phyloP scores from a whole-genome alignment of 2,329 filamentous ascomycete species.

The Talaromyces rugulosus region DNA sequence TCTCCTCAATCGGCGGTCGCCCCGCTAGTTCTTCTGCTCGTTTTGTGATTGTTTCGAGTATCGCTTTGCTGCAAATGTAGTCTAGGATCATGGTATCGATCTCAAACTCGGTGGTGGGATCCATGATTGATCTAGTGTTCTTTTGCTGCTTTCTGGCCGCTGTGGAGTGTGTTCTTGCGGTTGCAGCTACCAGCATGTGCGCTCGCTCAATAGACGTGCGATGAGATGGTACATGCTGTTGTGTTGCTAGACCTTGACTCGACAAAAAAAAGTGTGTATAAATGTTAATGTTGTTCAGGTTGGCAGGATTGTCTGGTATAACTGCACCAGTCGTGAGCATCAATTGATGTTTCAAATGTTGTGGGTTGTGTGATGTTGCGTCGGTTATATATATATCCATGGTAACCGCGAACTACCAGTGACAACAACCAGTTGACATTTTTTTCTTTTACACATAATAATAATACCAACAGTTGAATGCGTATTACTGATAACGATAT shows the following conservation, averaged over 20 bases:
- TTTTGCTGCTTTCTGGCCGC: background rate
- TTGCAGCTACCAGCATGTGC: background rate
- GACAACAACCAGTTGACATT: too few relatives aligned
- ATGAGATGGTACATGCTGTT: background rate
- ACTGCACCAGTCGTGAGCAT: too few relatives aligned
- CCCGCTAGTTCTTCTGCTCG: slow-evolving; percentile 10
- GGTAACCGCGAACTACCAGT: too few relatives aligned
- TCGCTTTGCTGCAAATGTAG: slow-evolving; percentile 49
- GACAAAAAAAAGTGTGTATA: background rate
- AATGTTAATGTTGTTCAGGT: background rate
- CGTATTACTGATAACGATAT: too few relatives aligned
- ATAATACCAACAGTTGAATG: too few relatives aligned
- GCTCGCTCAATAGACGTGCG: background rate
- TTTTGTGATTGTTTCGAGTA: slow-evolving; percentile 38
- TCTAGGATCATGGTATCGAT: slow-evolving; percentile 56
- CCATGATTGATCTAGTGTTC: slow-evolving; percentile 5
- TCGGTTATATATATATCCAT: too few relatives aligned
- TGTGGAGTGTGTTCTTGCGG: background rate
- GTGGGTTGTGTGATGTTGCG: too few relatives aligned
- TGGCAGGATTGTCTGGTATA: too few relatives aligned
- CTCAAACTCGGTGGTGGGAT: slow-evolving; percentile 38
- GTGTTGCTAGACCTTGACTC: background rate
- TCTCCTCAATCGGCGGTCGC: slow-evolving; percentile 14
- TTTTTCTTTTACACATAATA: too few relatives aligned
- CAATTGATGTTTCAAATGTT: too few relatives aligned